Base-by-base conservation (phyloP, 2,329 filamentous ascomycete species). In the Colletotrichum limetticola region DNA sequence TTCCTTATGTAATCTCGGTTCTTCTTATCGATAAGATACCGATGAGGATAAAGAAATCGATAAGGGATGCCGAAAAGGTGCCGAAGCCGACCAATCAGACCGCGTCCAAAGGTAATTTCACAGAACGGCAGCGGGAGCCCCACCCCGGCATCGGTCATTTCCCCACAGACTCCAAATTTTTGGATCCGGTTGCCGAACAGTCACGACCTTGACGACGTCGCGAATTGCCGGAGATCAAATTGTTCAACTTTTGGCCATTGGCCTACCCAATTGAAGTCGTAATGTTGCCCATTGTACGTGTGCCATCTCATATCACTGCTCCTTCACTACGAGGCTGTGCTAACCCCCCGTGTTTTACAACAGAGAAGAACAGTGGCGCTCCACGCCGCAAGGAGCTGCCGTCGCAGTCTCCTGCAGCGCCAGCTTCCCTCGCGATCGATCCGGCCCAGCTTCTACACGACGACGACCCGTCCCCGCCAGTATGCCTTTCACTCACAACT, bases 401-500 rank as follows among this genome's bases (percentile, higher is more conserved):
- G 88, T 65, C 86, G 92, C 72, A 85, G 42, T 49, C 42, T 92
- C 66, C 86, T 87, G 37, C 86, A 90, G 26, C 32, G 72, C 68
- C 71, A 67, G 16, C 30, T 71, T 22, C 58, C 61, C 52, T 53
- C 66, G 9, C 71, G 66, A 69, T 52, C 56, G n/a, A 61, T 64
- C 2, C 66, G 42, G 22, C 53, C 64, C 16, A 70, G 66, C 14
- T 67, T 71, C 61, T 73, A 68, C 35, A 65, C 58, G 65, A 65
- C 71, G 1, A 37, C 67, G 28, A 52, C 66, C 28, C 78, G 79
- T 64, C 62, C 66, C 32, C 79, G 80, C 66, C 86, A 86, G 75
- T 85, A 90, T 79, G 88, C 87, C 71, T 94, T 94, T 78, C 90
- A 90, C 71, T 88, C 91, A 2, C 89, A 93, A 79, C 85, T 90